Conservation (phyloP, 768 basidiomycete genomes). For the Agrocybe pediades region DNA sequence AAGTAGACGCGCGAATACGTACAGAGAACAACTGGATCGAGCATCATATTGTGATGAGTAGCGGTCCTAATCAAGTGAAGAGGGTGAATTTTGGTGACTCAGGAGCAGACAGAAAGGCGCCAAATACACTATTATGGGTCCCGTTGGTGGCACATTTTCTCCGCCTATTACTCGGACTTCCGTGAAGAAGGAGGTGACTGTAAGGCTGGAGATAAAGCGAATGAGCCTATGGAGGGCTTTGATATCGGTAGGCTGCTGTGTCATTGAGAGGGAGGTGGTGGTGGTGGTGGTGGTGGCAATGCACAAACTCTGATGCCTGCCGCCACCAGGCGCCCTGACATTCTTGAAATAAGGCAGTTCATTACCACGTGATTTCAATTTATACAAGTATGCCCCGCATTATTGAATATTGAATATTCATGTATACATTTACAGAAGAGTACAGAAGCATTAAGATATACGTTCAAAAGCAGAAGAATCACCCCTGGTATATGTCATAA, state of each 20-base stretch:
- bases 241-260: constrained; percentile 35
- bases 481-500: constrained; percentile 12
- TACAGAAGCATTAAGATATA: background rate
- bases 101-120: constrained; percentile 1
- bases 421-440: background rate
- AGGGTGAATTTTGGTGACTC: background rate
- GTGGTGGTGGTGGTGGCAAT: constrained; percentile 5
- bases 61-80: constrained; percentile 23
- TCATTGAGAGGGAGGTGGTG: constrained; percentile 15
- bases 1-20: constrained; percentile 30
- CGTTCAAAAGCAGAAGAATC: background rate
- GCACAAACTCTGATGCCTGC: background rate
- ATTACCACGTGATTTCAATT: constrained; percentile 1
- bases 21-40: constrained; percentile 86
- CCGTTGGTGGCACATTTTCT: constrained; percentile 85
- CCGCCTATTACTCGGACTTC: constrained; percentile 85
- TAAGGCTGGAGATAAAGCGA: constrained; percentile 68
- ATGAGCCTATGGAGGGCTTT: constrained; percentile 69
- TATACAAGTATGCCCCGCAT: background rate
- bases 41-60: constrained; percentile 91
- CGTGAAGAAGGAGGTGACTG: constrained; percentile 85
- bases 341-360: background rate
- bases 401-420: background rate
- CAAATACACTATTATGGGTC: constrained; percentile 92
- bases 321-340: constrained; percentile 4